Conservation (phyloP, 2,329 filamentous ascomycete genomes). For the Colletotrichum orbiculare region DNA sequence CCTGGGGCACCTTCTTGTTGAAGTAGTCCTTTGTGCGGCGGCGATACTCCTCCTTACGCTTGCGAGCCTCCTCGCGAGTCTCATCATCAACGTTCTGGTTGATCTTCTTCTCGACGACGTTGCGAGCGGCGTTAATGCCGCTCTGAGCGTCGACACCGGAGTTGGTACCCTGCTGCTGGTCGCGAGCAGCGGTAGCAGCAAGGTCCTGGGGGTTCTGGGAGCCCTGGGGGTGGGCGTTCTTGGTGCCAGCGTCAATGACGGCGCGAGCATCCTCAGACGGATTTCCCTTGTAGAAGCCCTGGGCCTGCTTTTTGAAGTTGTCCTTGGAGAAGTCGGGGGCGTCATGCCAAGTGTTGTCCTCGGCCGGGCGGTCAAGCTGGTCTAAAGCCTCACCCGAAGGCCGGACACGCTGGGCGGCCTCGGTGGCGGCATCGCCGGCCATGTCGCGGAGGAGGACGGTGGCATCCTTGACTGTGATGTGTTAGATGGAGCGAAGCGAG, state of each 20-base stretch:
- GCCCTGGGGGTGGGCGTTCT: conserved; percentile 66
- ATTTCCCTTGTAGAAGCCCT: conserved; percentile 68
- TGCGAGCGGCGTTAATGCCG: conserved; percentile 55
- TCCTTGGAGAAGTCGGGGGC: conserved; percentile 79
- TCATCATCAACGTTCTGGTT: conserved; percentile 75
- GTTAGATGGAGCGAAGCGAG: conserved; percentile 22
- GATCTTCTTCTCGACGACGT: conserved; percentile 64
- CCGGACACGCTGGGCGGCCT: conserved; percentile 78
- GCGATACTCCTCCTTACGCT: conserved; percentile 56
- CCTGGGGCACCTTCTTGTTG: conserved; percentile 86
- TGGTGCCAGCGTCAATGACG: conserved; percentile 66
- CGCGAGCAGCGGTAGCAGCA: conserved; percentile 56
- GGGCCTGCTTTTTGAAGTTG: conserved; percentile 75
- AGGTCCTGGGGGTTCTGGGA: conserved; percentile 65
- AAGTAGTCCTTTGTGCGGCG: conserved; percentile 77
- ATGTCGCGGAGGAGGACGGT: conserved; percentile 87
- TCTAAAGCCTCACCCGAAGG: conserved; percentile 81
- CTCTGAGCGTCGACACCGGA: conserved; percentile 64
- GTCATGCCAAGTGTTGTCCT: conserved; percentile 95
- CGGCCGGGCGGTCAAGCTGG: conserved; percentile 84
- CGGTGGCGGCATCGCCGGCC: conserved; percentile 87
- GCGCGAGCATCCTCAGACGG: conserved; percentile 69
- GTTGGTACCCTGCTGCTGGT: conserved; percentile 54
- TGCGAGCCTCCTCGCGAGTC: conserved; percentile 60
- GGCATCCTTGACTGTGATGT: conserved; percentile 75